phyloP scores from a whole-genome alignment of 352 stramenopile species.

The Halophytophthora polymorphica region DNA sequence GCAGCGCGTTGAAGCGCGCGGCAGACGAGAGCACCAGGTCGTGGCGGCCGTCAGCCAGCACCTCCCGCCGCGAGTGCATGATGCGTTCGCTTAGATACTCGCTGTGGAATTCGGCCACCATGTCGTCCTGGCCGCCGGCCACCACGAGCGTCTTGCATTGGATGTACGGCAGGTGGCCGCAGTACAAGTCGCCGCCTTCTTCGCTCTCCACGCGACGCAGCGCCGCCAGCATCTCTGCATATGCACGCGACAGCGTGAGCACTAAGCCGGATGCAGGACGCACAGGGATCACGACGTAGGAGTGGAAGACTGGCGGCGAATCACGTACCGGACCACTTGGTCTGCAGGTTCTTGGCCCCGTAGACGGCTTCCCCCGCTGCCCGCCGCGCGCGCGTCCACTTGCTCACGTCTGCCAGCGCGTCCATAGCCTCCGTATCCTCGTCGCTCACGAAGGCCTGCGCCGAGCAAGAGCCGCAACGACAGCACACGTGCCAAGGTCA shows the following conservation, averaged over 20 bases:
- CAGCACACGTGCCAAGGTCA: slow-evolving; percentile 12
- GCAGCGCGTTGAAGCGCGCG: slow-evolving; percentile 52
- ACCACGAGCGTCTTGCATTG: slow-evolving; percentile 86
- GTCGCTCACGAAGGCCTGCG: slow-evolving; percentile 68
- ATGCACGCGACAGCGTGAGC: slow-evolving; percentile 2
- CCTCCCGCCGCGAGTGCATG: slow-evolving; percentile 71
- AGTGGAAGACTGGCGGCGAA: background rate
- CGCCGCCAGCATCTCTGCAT: slow-evolving; percentile 50
- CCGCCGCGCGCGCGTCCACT: slow-evolving; percentile 51
- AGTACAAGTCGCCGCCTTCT: slow-evolving; percentile 67
- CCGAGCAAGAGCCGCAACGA: background rate
- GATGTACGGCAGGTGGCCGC: slow-evolving; percentile 56
- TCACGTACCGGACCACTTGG: slow-evolving; percentile 45
- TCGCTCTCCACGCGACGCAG: slow-evolving; percentile 49
- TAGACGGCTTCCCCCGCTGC: slow-evolving; percentile 52
- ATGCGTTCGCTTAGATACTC: slow-evolving; percentile 87
- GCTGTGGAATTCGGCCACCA: slow-evolving; percentile 66
- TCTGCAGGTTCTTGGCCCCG: slow-evolving; percentile 45
- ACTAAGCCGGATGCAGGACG: slow-evolving; percentile 1
- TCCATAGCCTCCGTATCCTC: slow-evolving; percentile 67
- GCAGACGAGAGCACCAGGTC: slow-evolving; percentile 54
- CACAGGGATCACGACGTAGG: background rate
- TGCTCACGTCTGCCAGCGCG: slow-evolving; percentile 41
- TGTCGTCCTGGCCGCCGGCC: slow-evolving; percentile 50
- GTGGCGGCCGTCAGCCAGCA: slow-evolving; percentile 51